A percentile compares a stretch with the other conserved stretches of the same genome.
phyloP scores from a whole-genome alignment of 83 land plant species.

The Isoetes engelmannii region DNA sequence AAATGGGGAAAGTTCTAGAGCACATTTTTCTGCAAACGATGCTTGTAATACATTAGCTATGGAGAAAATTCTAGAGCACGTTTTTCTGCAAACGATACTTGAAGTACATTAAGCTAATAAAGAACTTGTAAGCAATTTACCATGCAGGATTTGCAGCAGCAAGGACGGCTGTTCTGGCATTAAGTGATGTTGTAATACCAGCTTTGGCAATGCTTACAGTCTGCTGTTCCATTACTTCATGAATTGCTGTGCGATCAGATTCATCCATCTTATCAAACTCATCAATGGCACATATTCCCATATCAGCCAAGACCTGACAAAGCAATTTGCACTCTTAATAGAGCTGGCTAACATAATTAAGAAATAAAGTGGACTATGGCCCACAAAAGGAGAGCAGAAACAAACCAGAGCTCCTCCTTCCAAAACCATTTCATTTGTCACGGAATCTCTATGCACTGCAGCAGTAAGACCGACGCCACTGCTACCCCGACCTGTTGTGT shows the following conservation, averaged over 20 bases:
- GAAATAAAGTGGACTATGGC: background rate
- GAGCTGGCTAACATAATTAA: background rate
- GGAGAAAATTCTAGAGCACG: too few relatives aligned
- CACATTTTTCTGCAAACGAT: too few relatives aligned
- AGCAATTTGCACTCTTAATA: background rate
- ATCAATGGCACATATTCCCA: constrained; percentile 99
- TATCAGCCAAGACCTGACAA: constrained; percentile 84
- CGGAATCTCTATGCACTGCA: constrained; percentile 89
- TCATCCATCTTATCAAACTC: constrained; percentile 99
- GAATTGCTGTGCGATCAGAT: constrained; percentile 89
- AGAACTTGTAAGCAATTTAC: constrained; percentile 20
- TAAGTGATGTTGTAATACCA: constrained; percentile 92
- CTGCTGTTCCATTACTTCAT: constrained; percentile 99
- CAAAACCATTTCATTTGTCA: constrained; percentile 89
- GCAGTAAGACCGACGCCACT: constrained; percentile 99
- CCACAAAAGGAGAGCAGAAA: background rate
- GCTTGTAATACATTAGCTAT: too few relatives aligned
- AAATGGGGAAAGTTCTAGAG: too few relatives aligned
- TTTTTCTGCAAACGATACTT: too few relatives aligned
- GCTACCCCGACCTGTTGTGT: constrained; percentile 95
- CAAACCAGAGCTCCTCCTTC: constrained; percentile 99
- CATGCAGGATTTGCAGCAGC: constrained; percentile 99
- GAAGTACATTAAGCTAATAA: too few relatives aligned
- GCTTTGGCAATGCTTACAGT: constrained; percentile 99
- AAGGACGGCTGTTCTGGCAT: constrained; percentile 93